Base-by-base conservation (phyloP, 176 grass and related monocot genomes). In the Eleusine indica region DNA sequence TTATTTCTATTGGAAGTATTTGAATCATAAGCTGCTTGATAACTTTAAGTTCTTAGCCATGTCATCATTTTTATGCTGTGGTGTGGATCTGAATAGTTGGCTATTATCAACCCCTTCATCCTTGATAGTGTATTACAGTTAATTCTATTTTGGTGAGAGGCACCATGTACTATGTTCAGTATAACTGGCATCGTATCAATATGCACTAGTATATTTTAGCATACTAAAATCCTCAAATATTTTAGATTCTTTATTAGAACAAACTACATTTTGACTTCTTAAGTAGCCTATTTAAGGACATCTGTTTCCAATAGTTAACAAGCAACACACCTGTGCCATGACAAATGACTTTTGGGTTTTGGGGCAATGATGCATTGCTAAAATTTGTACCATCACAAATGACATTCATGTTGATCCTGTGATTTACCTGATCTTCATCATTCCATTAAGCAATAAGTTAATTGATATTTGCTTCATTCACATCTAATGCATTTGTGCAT, bases 11-110 rank as follows among this genome's bases (percentile, higher is more conserved):
- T 86, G 69, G 30, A 13, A 80, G 76, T 10, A 66, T 46, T 66
- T 86, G 35, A 65, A 82, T 71, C 16, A 70, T 85, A 42, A 15
- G 6, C n/a, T 65, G 43, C 64, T 66, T 51, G 37, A 75, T 81
- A 69, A 78, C 25, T 52, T 35, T 72, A 29, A 82, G 38, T 73
- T 47, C n/a, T 60, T 3, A 38, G 17, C 9, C 51, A 42, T 61
- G 32, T 81, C 18, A 75, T 63, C 62, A 66, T 25, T 19, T 42
- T 42, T 72, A 73, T 69, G 40, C 37, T 47, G 61, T 25, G 52
- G 11, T 25, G 14, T 48, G 10, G 21, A 76, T 37, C 53, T 68
- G 25, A 52, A 42, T 39, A 29, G 5, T 46, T 70, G 28, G 22
- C 68, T 7, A 14, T 54, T 73, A 52, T 80, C 9, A 48, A 46